phyloP scores from a whole-genome alignment of 2,329 filamentous ascomycete species.

The Fusarium sterilihyphosum region DNA sequence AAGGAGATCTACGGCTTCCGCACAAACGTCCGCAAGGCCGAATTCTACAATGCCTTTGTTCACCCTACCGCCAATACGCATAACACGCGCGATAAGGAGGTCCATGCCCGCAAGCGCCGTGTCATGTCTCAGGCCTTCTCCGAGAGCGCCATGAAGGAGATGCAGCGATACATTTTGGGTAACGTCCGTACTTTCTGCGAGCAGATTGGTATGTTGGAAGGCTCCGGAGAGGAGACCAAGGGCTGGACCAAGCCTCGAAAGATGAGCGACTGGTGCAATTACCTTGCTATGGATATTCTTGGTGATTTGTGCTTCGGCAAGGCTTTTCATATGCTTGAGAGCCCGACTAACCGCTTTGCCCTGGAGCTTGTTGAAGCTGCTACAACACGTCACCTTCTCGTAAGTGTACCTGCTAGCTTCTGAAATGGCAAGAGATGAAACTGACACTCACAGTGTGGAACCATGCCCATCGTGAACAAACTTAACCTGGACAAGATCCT shows the following conservation, averaged over 20 bases:
- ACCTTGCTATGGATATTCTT: conserved; percentile 70
- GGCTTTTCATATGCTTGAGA: conserved; percentile 70
- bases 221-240: conserved; percentile 59
- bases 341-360: conserved; percentile 70
- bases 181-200: conserved; percentile 75
- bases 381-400: conserved; percentile 74
- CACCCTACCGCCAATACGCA: conserved; percentile 78
- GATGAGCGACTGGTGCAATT: conserved; percentile 72
- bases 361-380: conserved; percentile 74
- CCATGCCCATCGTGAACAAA: conserved; percentile 74
- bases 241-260: conserved; percentile 68
- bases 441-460: conserved; percentile 66
- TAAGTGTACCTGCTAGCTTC: conserved; percentile 52
- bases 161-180: conserved; percentile 73
- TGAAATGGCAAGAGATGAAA: background rate
- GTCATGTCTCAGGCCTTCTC: conserved; percentile 79
- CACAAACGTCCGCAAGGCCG: conserved; percentile 72
- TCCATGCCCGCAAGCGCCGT: conserved; percentile 76
- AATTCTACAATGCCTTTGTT: conserved; percentile 79
- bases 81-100: conserved; percentile 73
- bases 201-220: conserved; percentile 58
- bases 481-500: conserved; percentile 74
- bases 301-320: conserved; percentile 70
- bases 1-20: conserved; percentile 73
- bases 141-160: conserved; percentile 71